Evolutionary conservation across 495 filamentous ascomycete species (phyloP).

Genomic region (Trichocladium antarcticum): DNA sequence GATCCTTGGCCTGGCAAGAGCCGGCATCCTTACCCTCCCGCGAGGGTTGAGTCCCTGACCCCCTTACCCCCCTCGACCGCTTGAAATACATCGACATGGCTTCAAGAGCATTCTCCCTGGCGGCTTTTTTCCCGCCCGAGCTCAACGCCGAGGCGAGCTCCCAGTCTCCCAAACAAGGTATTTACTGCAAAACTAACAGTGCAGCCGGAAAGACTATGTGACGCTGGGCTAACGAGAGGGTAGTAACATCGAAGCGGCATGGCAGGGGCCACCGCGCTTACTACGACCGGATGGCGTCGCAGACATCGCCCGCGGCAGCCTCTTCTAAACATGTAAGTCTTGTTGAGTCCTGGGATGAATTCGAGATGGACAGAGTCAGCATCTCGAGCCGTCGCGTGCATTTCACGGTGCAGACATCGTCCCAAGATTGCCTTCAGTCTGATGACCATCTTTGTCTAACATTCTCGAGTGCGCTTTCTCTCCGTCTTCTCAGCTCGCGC

Average conservation of each 20-base stretch:
- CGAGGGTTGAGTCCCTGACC: too few species aligned
- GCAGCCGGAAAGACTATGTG: neutral
- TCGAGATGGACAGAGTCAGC: too few species aligned
- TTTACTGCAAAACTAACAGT: neutral
- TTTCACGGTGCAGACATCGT: neutral
- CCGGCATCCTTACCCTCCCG: too few species aligned
- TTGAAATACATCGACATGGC: neutral
- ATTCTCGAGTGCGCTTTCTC: neutral
- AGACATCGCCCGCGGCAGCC: too few species aligned
- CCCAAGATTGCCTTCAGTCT: neutral
- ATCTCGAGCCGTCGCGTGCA: too few species aligned
- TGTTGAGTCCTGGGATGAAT: too few species aligned
- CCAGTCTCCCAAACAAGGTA: neutral
- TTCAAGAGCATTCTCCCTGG: neutral
- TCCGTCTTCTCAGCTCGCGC: neutral
- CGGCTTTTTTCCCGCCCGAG: neutral
- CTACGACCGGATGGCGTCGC: too few species aligned
- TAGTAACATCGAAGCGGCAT: neutral
- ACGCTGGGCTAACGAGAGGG: neutral
- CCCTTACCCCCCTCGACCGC: too few species aligned
- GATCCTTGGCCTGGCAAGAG: too few species aligned
- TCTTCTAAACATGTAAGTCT: too few species aligned
- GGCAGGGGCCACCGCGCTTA: neutral
- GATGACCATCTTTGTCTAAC: neutral
- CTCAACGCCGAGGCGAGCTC: neutral